Conservation (phyloP, 192 early-diverging fungal genomes). For the Diversispora eburnea region DNA sequence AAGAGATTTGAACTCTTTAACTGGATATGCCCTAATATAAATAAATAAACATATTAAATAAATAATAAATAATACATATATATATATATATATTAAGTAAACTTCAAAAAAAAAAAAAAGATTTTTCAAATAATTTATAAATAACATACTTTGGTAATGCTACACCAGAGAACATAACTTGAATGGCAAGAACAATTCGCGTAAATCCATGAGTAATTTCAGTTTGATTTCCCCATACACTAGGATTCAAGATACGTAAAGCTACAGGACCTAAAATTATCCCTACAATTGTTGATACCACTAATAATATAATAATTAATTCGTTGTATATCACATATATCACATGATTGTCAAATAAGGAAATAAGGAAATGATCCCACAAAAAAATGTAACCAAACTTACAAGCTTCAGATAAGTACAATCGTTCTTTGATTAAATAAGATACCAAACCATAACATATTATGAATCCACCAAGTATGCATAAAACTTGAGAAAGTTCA, state of each 20-base stretch:
- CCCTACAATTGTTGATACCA: conserved; percentile 81
- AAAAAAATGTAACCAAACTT: conserved; percentile 39
- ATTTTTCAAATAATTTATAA: background rate
- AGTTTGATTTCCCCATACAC: conserved; percentile 47
- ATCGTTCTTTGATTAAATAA: conserved; percentile 63
- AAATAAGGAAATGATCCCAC: no score
- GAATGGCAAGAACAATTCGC: conserved; percentile 78
- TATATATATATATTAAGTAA: no score
- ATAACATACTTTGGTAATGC: conserved; percentile 64
- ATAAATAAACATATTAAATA: background rate
- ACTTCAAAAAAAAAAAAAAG: no score
- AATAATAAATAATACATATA: background rate
- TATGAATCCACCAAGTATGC: conserved; percentile 71
- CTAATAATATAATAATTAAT: conserved; percentile 33
- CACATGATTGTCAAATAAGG: background rate
- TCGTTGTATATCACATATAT: background rate
- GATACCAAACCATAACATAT: conserved; percentile 64
- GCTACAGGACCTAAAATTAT: conserved; percentile 79
- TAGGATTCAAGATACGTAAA: conserved; percentile 68
- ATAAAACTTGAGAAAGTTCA: conserved; percentile 6
- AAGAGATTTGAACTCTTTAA: conserved; percentile 62
- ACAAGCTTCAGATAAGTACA: conserved; percentile 75
- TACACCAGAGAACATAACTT: conserved; percentile 85
- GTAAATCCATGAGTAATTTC: conserved; percentile 67
- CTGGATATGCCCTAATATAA: conserved; percentile 48